Evolutionary conservation across 2,329 filamentous ascomycete species (phyloP).

Genomic region (Cadophora gregata): DNA sequence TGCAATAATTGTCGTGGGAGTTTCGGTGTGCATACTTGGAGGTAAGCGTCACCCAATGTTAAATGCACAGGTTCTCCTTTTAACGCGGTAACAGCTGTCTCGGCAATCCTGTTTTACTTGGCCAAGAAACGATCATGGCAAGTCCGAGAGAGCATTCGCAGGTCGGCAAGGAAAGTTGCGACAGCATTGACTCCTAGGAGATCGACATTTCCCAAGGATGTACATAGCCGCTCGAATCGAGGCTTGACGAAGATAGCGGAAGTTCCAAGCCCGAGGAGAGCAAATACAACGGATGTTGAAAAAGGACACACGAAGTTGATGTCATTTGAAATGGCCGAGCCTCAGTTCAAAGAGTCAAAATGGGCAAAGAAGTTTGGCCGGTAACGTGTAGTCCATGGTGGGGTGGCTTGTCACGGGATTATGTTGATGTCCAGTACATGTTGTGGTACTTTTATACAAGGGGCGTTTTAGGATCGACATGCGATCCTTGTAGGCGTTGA

Average conservation of each 20-base stretch:
- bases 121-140: constrained; percentile 89
- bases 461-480: constrained; percentile 21
- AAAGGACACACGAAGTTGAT: constrained; percentile 52
- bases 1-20: constrained; percentile 77
- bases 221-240: constrained; percentile 52
- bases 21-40: constrained; percentile 69
- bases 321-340: constrained; percentile 43
- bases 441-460: constrained; percentile 13
- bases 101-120: constrained; percentile 74
- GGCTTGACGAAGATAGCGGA: constrained; percentile 58
- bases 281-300: constrained; percentile 62
- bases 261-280: constrained; percentile 59
- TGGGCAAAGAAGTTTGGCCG: constrained; percentile 39
- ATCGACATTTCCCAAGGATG: constrained; percentile 63
- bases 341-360: constrained; percentile 40
- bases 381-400: constrained; percentile 31
- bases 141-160: constrained; percentile 72
- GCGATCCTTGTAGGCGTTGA: constrained; percentile 14
- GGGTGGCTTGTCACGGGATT: constrained; percentile 25
- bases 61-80: not conserved
- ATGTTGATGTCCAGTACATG: constrained; percentile 22
- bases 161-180: constrained; percentile 68
- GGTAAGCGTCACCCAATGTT: constrained; percentile 55
- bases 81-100: constrained; percentile 31
- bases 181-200: constrained; percentile 67